These are phyloP conservation scores for Coleophoma crateriformis DNA, from an alignment of 2,329 filamentous ascomycete species.

Conservation along the genomic window DNA sequence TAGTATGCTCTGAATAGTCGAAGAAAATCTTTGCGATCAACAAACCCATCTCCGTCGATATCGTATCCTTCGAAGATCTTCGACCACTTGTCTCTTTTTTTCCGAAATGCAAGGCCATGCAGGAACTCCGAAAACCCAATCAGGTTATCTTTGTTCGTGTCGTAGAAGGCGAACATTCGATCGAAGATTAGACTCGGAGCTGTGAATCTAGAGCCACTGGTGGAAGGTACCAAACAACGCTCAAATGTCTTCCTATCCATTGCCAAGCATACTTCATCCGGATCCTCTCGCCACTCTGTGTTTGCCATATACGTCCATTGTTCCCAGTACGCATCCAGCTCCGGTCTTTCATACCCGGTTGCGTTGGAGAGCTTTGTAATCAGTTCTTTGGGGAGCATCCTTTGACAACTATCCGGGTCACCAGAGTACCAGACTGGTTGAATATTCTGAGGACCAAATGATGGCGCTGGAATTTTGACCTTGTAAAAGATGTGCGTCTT, in stretches of 20 bases:
- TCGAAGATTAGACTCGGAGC: conserved; percentile 89
- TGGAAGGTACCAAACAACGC: conserved; percentile 77
- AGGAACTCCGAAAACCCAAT: conserved; percentile 94
- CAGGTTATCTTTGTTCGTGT: conserved; percentile 80
- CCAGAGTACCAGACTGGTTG: conserved; percentile 86
- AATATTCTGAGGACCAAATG: conserved; percentile 74
- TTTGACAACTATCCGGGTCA: conserved; percentile 67
- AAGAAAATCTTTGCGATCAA: conserved; percentile 81
- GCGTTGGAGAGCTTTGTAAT: conserved; percentile 65
- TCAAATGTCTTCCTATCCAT: conserved; percentile 94
- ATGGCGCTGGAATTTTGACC: conserved; percentile 82
- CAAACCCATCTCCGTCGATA: conserved; percentile 79
- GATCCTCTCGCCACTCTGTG: conserved; percentile 76
- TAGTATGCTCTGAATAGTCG: conserved; percentile 92
- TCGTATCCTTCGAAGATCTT: conserved; percentile 88
- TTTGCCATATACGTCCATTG: conserved; percentile 95
- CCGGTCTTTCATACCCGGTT: conserved; percentile 76
- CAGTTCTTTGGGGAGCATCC: conserved; percentile 60
- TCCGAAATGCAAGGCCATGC: conserved; percentile 68
- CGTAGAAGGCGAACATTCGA: conserved; percentile 94
- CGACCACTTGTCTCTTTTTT: conserved; percentile 61
- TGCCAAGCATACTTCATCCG: conserved; percentile 69
- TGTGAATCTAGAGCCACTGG: conserved; percentile 66
- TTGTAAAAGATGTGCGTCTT: conserved; percentile 98
- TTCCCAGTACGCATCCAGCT: conserved; percentile 91